Base-by-base conservation (phyloP, 108 stramenopile species). In the Cyclotella sp. region DNA sequence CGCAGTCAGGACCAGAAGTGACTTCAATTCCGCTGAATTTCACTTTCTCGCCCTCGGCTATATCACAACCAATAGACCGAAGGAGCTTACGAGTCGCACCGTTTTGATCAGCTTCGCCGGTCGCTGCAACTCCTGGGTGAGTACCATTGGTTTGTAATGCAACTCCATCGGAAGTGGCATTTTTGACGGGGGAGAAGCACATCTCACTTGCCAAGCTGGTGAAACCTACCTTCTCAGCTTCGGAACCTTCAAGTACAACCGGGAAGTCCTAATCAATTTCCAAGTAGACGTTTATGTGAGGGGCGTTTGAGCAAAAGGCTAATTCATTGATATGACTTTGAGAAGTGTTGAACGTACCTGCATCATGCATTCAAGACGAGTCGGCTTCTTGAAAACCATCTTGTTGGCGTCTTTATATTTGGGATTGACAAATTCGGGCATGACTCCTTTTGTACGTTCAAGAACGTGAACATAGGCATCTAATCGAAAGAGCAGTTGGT, bases 361-460 rank as follows among this genome's bases (percentile, higher is more conserved):
- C 98, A 99, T 99, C 99, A 99, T 99, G 87, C 98, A 98, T 91
- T 99, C 98, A 75, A 99, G 85, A n/a, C 99, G 79, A 19, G 99
- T 98, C 0, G 99, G 98, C 79, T 99, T 99, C 83, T 99, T 99
- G 87, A 99, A 99, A 42, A 86, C 85, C 3, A 95, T 95, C 69
- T 96, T 85, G 4, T 88, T 78, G 18, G 63, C 88, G 77, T 99
- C 98, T 49, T 93, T 94, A 77, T 99, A 99, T 81, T 99, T 99
- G 30, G 99, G 98, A 82, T 99, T 99, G 28, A 99, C 99, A 84
- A 99, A 99, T 84, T 99, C 99, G 26, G 94, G 88, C 72, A 99
- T 95, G 40, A 97, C 93, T 61, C 99, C 99, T 78, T 91, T 78
- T 64, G 83, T 89, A 69, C 92, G 85, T 70, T 91, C 90, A 10